These are phyloP conservation scores for Tuber melanosporum DNA, from an alignment of 495 filamentous ascomycete species.

Conservation along the genomic window DNA sequence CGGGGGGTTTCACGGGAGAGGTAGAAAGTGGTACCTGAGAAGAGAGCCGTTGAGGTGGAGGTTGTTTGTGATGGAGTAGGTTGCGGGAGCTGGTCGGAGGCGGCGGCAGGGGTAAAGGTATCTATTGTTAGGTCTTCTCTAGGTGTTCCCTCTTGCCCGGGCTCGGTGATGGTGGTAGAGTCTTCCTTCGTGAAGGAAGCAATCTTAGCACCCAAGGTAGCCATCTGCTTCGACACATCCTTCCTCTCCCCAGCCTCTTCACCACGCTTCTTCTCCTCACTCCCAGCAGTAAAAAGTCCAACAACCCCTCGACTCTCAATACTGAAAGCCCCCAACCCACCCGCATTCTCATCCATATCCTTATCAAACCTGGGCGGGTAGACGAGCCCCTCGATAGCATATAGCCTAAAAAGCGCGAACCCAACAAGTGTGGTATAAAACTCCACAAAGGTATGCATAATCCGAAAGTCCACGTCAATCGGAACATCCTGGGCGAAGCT, in stretches of 20 bases:
- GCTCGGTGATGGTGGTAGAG: constrained; percentile 41
- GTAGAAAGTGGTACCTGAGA: constrained; percentile 81
- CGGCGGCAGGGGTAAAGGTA: constrained; percentile 63
- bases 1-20: constrained; percentile 89
- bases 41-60: constrained; percentile 50
- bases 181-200: constrained; percentile 46
- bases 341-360: constrained; percentile 76
- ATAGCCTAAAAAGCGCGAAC: constrained; percentile 91
- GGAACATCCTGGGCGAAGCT: constrained; percentile 90
- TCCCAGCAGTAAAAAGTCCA: constrained; percentile 36
- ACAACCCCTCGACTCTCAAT: constrained; percentile 66
- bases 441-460: constrained; percentile 98
- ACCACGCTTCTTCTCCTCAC: constrained; percentile 47
- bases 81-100: constrained; percentile 78
- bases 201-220: constrained; percentile 49
- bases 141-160: constrained; percentile 45
- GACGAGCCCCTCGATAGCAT: constrained; percentile 79
- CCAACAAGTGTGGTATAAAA: constrained; percentile 95
- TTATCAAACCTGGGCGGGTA: constrained; percentile 93
- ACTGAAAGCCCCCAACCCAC: constrained; percentile 84
- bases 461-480: constrained; percentile 90
- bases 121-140: constrained; percentile 66
- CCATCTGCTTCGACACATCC: constrained; percentile 53
- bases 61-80: constrained; percentile 52
- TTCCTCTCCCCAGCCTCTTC: constrained; percentile 47